Conservation (phyloP, 805 yeast genomes). For the Yamadazyma endophytica region DNA sequence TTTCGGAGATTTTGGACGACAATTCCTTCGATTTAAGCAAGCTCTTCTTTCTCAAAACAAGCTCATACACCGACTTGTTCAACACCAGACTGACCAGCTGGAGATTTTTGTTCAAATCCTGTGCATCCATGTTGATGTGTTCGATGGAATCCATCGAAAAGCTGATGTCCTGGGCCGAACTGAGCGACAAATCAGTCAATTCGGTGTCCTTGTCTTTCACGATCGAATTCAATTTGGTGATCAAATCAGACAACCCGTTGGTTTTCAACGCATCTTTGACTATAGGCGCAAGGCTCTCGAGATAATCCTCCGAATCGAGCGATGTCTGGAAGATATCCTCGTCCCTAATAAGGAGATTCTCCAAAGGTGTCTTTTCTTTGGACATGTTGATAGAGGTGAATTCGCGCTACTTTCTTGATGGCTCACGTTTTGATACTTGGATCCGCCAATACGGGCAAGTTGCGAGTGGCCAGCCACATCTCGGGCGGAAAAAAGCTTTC, state of each 20-base stretch:
- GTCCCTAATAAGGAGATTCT: constrained; percentile 34
- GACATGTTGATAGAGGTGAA: too few relatives aligned
- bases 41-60: constrained; percentile 58
- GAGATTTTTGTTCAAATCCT: constrained; percentile 52
- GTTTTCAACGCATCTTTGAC: constrained; percentile 58
- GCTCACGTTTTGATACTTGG: constrained; percentile 43
- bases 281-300: constrained; percentile 77
- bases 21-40: constrained; percentile 61
- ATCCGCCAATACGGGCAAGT: constrained; percentile 38
- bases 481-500: constrained; percentile 20
- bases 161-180: constrained; percentile 53
- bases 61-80: constrained; percentile 59
- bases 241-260: constrained; percentile 52
- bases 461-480: constrained; percentile 24
- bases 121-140: constrained; percentile 54
- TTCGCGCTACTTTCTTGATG: neutral
- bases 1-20: constrained; percentile 63
- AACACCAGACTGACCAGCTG: constrained; percentile 53
- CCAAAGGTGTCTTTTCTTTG: constrained; percentile 31
- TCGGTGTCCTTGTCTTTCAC: constrained; percentile 61
- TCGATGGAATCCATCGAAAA: constrained; percentile 61
- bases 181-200: constrained; percentile 57
- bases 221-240: constrained; percentile 51
- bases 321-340: constrained; percentile 44
- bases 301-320: constrained; percentile 58